Conservation (phyloP, 2,329 filamentous ascomycete genomes). For the Bipolaris zeicola region DNA sequence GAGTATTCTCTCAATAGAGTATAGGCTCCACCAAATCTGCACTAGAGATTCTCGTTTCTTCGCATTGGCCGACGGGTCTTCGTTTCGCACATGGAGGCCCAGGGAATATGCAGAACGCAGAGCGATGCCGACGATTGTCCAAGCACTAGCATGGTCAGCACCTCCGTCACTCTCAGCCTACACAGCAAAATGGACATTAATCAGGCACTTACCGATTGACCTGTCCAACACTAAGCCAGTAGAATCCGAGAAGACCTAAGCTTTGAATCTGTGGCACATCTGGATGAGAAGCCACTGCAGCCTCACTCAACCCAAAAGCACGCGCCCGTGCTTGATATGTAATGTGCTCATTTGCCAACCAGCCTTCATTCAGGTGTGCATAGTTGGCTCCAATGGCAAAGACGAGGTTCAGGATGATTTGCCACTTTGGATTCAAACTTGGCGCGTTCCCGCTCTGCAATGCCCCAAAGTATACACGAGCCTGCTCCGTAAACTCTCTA, state of each 20-base stretch:
- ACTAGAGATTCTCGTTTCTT: slow-evolving; percentile 45
- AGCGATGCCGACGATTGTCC: slow-evolving; percentile 45
- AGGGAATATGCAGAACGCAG: slow-evolving; percentile 47
- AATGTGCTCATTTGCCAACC: slow-evolving; percentile 42
- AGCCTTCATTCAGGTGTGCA: slow-evolving; percentile 38
- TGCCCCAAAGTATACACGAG: slow-evolving; percentile 38
- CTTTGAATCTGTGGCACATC: slow-evolving; percentile 50
- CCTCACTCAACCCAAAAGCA: slow-evolving; percentile 38
- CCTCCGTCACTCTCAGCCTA: neutral
- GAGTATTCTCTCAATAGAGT: slow-evolving; percentile 48
- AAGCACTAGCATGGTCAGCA: slow-evolving; percentile 41
- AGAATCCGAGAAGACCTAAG: slow-evolving; percentile 47
- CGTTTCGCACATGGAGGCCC: slow-evolving; percentile 49
- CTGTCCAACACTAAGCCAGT: slow-evolving; percentile 49
- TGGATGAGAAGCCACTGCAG: slow-evolving; percentile 39
- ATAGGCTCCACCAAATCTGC: slow-evolving; percentile 51
- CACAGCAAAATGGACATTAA: neutral
- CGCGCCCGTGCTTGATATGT: slow-evolving; percentile 50
- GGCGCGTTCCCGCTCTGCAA: slow-evolving; percentile 26
- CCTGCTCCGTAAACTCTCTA: slow-evolving; percentile 42
- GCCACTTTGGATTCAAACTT: slow-evolving; percentile 40
- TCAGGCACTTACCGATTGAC: slow-evolving; percentile 47
- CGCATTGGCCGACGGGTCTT: slow-evolving; percentile 36
- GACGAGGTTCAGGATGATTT: slow-evolving; percentile 50
- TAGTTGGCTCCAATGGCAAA: slow-evolving; percentile 52